These are phyloP conservation scores for Scenedesmus sp. DNA, from an alignment of 163 green algal species.

Conservation along the genomic window DNA sequence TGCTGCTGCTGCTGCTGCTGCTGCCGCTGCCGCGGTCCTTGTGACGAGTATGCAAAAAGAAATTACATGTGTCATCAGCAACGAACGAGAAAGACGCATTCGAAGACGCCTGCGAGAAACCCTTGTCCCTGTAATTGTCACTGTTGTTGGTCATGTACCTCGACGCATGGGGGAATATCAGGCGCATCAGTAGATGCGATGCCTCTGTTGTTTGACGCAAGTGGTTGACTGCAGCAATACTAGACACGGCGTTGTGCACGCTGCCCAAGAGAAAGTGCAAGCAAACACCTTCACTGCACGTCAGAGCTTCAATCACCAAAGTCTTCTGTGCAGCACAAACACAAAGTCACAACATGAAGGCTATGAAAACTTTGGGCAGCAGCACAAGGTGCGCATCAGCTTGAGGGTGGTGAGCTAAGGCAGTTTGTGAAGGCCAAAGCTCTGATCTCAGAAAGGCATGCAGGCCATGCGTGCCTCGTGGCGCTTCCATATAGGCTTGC, in stretches of 20 bases:
- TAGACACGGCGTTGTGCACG: background rate
- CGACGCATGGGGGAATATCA: background rate
- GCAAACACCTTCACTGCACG: background rate
- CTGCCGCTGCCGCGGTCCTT: too few relatives aligned
- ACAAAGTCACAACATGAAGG: background rate
- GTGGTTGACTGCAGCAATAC: background rate
- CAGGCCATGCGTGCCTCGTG: background rate
- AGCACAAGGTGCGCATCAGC: background rate
- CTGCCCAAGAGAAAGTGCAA: background rate
- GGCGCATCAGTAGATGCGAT: background rate
- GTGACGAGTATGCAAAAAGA: too few relatives aligned
- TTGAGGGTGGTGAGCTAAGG: background rate
- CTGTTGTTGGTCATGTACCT: background rate
- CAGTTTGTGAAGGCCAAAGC: constrained; percentile 16
- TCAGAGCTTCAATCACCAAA: background rate
- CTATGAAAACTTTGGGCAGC: background rate
- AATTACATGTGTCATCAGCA: too few relatives aligned
- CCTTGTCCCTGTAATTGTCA: background rate
- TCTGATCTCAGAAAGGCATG: background rate
- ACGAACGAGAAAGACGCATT: too few relatives aligned
- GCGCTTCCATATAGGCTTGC: background rate
- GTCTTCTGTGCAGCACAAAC: background rate
- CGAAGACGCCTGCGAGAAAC: too few relatives aligned
- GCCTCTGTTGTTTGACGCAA: background rate
- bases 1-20: constrained; percentile 7